Evolutionary conservation across 2,329 filamentous ascomycete genomes (phyloP).

Genomic region (Talaromyces funiculosus): DNA sequence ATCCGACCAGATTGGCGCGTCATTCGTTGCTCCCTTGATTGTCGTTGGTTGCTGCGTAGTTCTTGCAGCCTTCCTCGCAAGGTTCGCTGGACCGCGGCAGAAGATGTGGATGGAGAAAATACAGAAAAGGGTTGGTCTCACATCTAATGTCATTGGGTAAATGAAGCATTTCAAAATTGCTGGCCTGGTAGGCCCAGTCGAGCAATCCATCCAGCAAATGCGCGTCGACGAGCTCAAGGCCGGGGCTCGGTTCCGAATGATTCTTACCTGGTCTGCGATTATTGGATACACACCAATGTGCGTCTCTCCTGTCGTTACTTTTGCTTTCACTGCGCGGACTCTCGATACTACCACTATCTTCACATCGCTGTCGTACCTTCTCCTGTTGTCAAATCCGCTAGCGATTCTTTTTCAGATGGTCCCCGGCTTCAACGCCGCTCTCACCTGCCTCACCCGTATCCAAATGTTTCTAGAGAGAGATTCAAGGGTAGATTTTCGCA

Average conservation of each 20-base stretch:
- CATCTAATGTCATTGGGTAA: constrained; percentile 42
- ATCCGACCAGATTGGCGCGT: constrained; percentile 36
- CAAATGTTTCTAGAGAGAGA: too few species aligned
- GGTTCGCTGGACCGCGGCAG: constrained; percentile 35
- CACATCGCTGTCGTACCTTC: constrained; percentile 6
- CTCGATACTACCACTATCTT: constrained; percentile 2
- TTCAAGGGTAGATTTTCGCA: too few species aligned
- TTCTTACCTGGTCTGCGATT: not conserved
- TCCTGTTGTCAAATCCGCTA: constrained; percentile 3
- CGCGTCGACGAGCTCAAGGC: constrained; percentile 33
- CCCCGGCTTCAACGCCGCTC: too few species aligned
- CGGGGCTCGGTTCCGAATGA: not conserved
- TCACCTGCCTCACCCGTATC: too few species aligned
- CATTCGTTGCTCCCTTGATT: constrained; percentile 40
- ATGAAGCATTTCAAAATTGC: constrained; percentile 50
- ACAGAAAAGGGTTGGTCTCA: constrained; percentile 45
- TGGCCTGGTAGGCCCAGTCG: constrained; percentile 40
- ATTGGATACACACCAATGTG: constrained; percentile 6
- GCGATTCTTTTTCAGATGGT: not conserved
- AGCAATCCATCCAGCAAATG: constrained; percentile 33
- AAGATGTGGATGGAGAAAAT: constrained; percentile 47
- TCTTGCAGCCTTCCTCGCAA: constrained; percentile 1
- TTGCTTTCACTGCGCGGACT: constrained; percentile 5
- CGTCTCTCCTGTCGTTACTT: constrained; percentile 5
- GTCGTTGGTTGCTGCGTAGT: constrained; percentile 20